Base-by-base conservation (phyloP, 2,329 filamentous ascomycete genomes). In the Coleophoma eucalyptorum region DNA sequence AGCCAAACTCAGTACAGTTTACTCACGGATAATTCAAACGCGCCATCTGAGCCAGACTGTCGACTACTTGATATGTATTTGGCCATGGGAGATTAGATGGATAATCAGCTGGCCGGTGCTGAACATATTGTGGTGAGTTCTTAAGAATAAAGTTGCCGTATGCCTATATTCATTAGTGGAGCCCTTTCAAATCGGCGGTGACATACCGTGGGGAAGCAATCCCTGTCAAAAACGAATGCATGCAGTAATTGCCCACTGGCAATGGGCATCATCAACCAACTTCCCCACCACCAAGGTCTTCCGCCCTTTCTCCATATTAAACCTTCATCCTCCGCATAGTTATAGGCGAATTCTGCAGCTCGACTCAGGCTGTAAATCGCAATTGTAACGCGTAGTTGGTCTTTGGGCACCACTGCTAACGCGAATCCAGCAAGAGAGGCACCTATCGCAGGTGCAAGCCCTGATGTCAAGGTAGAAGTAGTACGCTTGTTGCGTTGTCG, bases 341-440 rank as follows among this genome's bases (percentile, higher is more conserved):
- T 96, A 77, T 92, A 97, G 4, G 81, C 77, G 59, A 93, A 94
- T 66, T 99, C 93, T 35, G 95, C 73, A 1, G 90, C 89, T 46
- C 90, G 81, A 58, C 90, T 93, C 54, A 90, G 77, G 50, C 86
- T 76, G 65, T 93, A 95, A 54, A 97, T 89, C 13, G 90, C 86
- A 43, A 94, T 79, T 0, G 89, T 90, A 48, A 93, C 76, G 46
- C 94, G 84, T 59, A 94, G 67, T 58, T 88, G 84, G 55, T 83
- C 78, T 35, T 76, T 59, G 65, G 93, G 76, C 57, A 84, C 89
- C 10, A 96, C 79, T 7, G 89, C 89, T 16, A 97, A 75, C 46
- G 89, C 86, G 46, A 96, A 79, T 3, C 93, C 93, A 1, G 93
- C 90, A 44, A 97, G 69, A 61, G 89, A 91, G 5, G 93, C 92